A percentile compares a stretch with the other conserved stretches of the same genome.
Evolutionary conservation across 164 flowering plant species (phyloP).

Genomic region (Brasenia schreberi): DNA sequence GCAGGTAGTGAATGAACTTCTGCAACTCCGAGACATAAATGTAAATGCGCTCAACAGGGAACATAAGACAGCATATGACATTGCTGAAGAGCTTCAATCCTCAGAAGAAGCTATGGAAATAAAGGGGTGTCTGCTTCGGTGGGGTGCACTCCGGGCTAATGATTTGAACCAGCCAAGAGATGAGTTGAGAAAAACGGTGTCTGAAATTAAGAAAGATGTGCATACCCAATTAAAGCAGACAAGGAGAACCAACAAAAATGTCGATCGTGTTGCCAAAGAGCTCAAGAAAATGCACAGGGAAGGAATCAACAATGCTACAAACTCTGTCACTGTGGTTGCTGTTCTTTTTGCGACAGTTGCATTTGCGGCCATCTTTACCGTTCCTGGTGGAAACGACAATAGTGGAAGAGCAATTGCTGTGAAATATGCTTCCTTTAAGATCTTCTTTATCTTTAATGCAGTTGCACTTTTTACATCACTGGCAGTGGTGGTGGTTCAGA

Average conservation of each 20-base stretch:
- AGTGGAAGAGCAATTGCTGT: constrained; percentile 42
- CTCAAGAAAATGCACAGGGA: constrained; percentile 54
- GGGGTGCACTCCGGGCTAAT: constrained; percentile 50
- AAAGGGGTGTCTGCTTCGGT: constrained; percentile 31
- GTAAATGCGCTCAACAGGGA: constrained; percentile 68
- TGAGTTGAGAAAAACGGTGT: constrained; percentile 59
- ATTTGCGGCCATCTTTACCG: constrained; percentile 65
- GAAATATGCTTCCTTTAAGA: constrained; percentile 33
- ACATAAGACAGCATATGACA: constrained; percentile 62
- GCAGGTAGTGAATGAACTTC: constrained; percentile 48
- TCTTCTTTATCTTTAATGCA: constrained; percentile 62
- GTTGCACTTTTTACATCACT: constrained; percentile 64
- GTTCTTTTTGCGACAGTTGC: constrained; percentile 75
- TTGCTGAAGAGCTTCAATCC: constrained; percentile 52
- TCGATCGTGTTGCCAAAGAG: constrained; percentile 55
- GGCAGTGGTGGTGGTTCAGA: constrained; percentile 77
- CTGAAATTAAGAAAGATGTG: constrained; percentile 62
- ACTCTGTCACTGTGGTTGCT: constrained; percentile 75
- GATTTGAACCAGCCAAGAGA: constrained; percentile 73
- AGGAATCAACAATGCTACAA: constrained; percentile 76
- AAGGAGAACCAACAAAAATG: constrained; percentile 53
- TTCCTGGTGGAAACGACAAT: constrained; percentile 53
- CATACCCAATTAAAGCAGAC: constrained; percentile 68
- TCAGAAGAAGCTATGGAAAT: constrained; percentile 55
- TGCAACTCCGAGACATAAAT: constrained; percentile 44